Evolutionary conservation across 805 yeast species (phyloP).

Genomic region (Cyberlindnera mississippiensis): DNA sequence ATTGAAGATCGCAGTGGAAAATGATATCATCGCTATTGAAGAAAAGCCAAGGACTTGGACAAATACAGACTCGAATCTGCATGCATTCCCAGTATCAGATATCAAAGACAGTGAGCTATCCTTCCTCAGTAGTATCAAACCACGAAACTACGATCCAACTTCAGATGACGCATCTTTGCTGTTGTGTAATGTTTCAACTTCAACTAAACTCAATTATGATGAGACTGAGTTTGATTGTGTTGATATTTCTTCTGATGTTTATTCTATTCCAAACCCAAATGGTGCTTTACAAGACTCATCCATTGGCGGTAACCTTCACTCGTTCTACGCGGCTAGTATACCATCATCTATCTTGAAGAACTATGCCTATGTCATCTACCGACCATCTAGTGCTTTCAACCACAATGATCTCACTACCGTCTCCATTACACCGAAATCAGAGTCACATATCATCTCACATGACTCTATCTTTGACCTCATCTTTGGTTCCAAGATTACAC

Average conservation of each 20-base stretch:
- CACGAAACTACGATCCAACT: neutral
- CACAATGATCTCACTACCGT: constrained; percentile 7
- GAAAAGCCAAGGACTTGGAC: constrained; percentile 2
- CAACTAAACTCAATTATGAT: neutral
- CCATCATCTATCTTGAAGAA: constrained; percentile 35
- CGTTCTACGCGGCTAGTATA: constrained; percentile 47
- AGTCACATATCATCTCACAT: constrained; percentile 3
- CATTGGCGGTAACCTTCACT: constrained; percentile 42
- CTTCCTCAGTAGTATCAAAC: constrained; percentile 5
- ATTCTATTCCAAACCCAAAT: constrained; percentile 50
- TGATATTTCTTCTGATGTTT: constrained; percentile 37
- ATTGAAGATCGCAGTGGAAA: constrained; percentile 22
- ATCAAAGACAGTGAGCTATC: constrained; percentile 1
- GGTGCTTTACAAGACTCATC: constrained; percentile 43
- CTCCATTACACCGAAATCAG: constrained; percentile 1
- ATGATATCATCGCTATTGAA: constrained; percentile 15
- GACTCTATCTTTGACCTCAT: constrained; percentile 11
- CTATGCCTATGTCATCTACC: constrained; percentile 50
- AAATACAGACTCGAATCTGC: constrained; percentile 1
- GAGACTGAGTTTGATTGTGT: constrained; percentile 35
- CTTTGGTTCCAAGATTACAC: constrained; percentile 28
- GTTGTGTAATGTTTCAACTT: constrained; percentile 8
- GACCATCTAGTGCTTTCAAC: constrained; percentile 26
- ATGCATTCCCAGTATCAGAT: constrained; percentile 6
- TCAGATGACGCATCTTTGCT: constrained; percentile 6